Evolutionary conservation across 2,329 filamentous ascomycete species (phyloP).

Genomic region (Colletotrichum chrysophilum): DNA sequence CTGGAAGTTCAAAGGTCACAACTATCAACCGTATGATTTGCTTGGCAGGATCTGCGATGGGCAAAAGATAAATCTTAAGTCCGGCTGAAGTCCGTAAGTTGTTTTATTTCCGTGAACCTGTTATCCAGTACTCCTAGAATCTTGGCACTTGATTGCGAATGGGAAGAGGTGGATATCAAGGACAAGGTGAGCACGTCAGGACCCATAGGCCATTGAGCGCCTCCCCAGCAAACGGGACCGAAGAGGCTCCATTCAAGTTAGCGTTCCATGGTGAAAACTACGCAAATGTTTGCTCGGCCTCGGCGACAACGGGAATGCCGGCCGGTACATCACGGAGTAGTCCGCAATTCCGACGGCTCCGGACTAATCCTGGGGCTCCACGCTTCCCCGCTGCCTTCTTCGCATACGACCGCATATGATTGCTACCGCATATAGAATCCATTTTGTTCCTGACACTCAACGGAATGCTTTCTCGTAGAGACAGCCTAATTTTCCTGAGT

Average conservation of each 20-base stretch:
- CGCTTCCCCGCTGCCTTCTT: background rate
- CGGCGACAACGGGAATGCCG: background rate
- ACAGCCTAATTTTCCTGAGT: too few relatives aligned
- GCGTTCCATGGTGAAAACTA: background rate
- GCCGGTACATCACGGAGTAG: background rate
- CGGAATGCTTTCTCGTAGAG: background rate
- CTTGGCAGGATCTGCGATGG: background rate
- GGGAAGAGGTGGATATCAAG: background rate
- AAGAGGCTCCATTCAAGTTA: background rate
- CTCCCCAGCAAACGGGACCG: background rate
- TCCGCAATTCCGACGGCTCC: background rate
- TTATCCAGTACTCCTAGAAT: background rate
- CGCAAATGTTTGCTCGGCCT: background rate
- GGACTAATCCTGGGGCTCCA: background rate
- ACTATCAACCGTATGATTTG: background rate
- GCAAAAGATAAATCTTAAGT: background rate
- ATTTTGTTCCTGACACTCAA: background rate
- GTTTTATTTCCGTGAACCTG: background rate
- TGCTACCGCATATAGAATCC: fast-evolving
- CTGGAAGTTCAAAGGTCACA: background rate
- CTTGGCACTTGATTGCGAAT: background rate
- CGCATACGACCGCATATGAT: background rate
- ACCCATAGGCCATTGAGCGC: background rate
- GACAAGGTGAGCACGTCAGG: background rate
- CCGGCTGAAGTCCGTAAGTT: background rate